Percentiles rank a stretch among this genome's conserved stretches.
Conservation (phyloP, 2,329 filamentous ascomycete genomes). For the Apiospora marii region DNA sequence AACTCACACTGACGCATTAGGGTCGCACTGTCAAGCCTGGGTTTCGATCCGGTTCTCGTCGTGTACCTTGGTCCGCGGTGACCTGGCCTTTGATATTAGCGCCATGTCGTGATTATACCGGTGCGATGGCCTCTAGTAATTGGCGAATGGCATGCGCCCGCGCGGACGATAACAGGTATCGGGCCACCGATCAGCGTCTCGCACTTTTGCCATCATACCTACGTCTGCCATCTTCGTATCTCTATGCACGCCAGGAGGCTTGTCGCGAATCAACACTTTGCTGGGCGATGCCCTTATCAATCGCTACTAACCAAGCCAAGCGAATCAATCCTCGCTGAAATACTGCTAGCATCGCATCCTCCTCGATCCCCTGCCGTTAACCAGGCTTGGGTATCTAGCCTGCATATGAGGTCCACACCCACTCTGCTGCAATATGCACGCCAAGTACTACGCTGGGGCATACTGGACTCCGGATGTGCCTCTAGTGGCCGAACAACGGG, state of each 20-base stretch:
- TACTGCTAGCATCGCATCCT: not conserved
- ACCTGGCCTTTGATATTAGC: not conserved
- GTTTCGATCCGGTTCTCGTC: not conserved
- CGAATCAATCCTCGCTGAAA: constrained; percentile 13
- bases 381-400: constrained; percentile 8
- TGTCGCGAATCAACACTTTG: not conserved
- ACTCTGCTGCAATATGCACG: constrained; percentile 10
- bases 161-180: not conserved
- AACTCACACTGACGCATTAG: not conserved
- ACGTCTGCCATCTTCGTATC: constrained; percentile 2
- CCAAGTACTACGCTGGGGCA: not conserved
- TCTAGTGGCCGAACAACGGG: not conserved
- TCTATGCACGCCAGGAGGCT: not conserved
- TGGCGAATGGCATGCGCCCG: not conserved
- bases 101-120: not conserved
- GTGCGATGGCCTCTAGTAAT: not conserved
- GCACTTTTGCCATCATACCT: constrained; percentile 1
- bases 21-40: not conserved
- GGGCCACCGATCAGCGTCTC: not conserved
- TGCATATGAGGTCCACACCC: constrained; percentile 16
- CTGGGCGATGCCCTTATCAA: constrained; percentile 4
- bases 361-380: not conserved
- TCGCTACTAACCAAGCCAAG: not conserved
- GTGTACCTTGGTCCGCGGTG: not conserved
- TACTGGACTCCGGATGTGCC: not conserved